Percentiles rank a stretch among this genome's conserved stretches.
phyloP scores from a whole-genome alignment of 2,329 filamentous ascomycete genomes.

The Ceratocystis cubensis region DNA sequence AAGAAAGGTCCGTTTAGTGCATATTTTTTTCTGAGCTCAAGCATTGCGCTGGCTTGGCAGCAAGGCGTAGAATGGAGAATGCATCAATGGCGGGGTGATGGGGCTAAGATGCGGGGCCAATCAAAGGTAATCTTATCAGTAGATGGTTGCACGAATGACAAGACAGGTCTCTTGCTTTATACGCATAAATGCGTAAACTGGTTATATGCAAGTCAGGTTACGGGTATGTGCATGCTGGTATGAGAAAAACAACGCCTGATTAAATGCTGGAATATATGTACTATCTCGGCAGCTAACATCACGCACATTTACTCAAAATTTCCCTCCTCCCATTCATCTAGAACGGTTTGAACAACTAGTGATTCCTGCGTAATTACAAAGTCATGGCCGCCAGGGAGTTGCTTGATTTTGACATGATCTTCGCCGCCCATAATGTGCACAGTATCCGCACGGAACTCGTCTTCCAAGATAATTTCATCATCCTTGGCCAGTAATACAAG shows the following conservation, averaged over 20 bases:
- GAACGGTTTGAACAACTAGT: constrained; percentile 15
- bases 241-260: neutral
- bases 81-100: neutral
- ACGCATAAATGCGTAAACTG: neutral
- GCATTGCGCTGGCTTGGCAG: neutral
- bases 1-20: constrained; percentile 1
- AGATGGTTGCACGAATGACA: constrained; percentile 3
- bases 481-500: constrained; percentile 40
- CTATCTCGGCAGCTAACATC: no score
- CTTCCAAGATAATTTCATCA: constrained; percentile 42
- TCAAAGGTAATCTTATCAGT: constrained; percentile 4
- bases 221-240: constrained; percentile 3
- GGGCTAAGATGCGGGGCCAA: constrained; percentile 1
- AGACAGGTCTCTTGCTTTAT: neutral
- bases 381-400: constrained; percentile 45
- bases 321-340: constrained; percentile 6
- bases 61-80: neutral
- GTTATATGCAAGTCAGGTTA: neutral
- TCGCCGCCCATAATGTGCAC: constrained; percentile 41
- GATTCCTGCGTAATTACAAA: constrained; percentile 33
- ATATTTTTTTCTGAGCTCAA: neutral
- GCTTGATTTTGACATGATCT: constrained; percentile 36
- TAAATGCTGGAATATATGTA: neutral
- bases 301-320: neutral
- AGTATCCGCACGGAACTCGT: constrained; percentile 38